phyloP scores from a whole-genome alignment of 306 rosid species.

The Lathyrus tuberosus region DNA sequence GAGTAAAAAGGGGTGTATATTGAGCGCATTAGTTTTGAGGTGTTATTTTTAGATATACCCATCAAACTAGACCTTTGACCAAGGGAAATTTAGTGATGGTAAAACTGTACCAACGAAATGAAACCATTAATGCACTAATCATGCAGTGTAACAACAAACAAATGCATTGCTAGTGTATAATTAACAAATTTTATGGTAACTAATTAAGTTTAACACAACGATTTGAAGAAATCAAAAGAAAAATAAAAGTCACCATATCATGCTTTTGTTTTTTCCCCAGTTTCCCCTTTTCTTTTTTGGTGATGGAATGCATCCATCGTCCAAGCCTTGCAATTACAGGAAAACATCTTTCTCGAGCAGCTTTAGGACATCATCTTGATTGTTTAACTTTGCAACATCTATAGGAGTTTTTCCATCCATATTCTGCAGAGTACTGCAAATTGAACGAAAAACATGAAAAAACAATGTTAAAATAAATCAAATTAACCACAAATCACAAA shows the following conservation, averaged over 20 bases:
- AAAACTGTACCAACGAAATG: conserved; percentile 1
- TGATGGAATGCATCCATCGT: conserved; percentile 25
- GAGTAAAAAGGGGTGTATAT: too few species aligned
- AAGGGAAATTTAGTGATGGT: neutral
- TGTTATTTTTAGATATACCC: too few species aligned
- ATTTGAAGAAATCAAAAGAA: conserved; percentile 29
- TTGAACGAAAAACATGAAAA: conserved; percentile 6
- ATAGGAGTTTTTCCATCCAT: conserved; percentile 97
- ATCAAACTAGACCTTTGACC: neutral
- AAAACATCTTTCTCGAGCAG: conserved; percentile 96
- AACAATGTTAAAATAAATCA: too few species aligned
- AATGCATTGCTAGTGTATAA: conserved; percentile 33
- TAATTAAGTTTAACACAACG: conserved; percentile 37
- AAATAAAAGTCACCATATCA: conserved; percentile 13
- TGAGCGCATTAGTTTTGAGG: too few species aligned
- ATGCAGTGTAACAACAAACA: conserved; percentile 39
- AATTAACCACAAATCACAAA: neutral
- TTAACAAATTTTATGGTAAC: conserved; percentile 34
- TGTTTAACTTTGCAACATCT: conserved; percentile 96
- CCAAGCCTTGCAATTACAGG: conserved; percentile 55
- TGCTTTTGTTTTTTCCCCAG: conserved; percentile 7
- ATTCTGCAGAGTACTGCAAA: conserved; percentile 91
- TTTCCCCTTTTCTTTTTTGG: conserved; percentile 12
- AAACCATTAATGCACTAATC: conserved; percentile 30
- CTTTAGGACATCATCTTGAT: conserved; percentile 85